These are phyloP conservation scores for Hirsutella thompsonii DNA, from an alignment of 2,329 filamentous ascomycete species.

Conservation along the genomic window DNA sequence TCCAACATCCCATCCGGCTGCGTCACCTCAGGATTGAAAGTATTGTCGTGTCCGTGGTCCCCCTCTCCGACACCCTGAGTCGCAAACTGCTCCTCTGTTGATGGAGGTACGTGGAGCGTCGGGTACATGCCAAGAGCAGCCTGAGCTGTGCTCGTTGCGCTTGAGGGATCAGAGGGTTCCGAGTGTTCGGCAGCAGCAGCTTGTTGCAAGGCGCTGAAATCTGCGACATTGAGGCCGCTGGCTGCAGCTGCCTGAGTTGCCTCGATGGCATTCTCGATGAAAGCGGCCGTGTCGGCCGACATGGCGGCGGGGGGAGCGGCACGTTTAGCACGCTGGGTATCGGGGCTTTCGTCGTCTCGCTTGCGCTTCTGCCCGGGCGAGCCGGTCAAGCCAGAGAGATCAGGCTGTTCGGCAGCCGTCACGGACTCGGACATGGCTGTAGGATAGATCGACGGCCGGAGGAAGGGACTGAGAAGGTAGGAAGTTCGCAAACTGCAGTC, in stretches of 20 bases:
- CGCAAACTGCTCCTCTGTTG: conserved; percentile 47
- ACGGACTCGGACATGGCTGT: conserved; percentile 35
- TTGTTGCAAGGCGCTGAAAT: conserved; percentile 44
- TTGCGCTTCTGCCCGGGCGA: conserved; percentile 42
- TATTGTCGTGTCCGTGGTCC: conserved; percentile 18
- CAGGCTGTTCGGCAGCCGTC: conserved; percentile 30
- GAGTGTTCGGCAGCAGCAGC: conserved; percentile 33
- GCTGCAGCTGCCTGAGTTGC: conserved; percentile 22
- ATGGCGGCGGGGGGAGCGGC: conserved; percentile 31
- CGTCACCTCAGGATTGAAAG: conserved; percentile 19
- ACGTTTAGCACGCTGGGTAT: conserved; percentile 36
- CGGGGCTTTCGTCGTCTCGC: conserved; percentile 37
- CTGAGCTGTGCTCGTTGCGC: conserved; percentile 45
- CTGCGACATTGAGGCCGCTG: conserved; percentile 34
- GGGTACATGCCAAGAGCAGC: conserved; percentile 48
- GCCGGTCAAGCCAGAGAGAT: conserved; percentile 26
- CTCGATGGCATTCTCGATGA: conserved; percentile 42
- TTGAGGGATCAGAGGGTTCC: conserved; percentile 34
- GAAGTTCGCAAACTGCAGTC: background rate
- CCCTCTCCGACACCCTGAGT: conserved; percentile 29
- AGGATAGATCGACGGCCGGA: background rate
- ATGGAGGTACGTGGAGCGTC: conserved; percentile 42
- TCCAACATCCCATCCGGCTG: conserved; percentile 19
- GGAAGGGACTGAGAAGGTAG: background rate
- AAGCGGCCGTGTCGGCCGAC: conserved; percentile 33